phyloP scores from a whole-genome alignment of 2,329 filamentous ascomycete genomes.

The Talaromyces sp. region DNA sequence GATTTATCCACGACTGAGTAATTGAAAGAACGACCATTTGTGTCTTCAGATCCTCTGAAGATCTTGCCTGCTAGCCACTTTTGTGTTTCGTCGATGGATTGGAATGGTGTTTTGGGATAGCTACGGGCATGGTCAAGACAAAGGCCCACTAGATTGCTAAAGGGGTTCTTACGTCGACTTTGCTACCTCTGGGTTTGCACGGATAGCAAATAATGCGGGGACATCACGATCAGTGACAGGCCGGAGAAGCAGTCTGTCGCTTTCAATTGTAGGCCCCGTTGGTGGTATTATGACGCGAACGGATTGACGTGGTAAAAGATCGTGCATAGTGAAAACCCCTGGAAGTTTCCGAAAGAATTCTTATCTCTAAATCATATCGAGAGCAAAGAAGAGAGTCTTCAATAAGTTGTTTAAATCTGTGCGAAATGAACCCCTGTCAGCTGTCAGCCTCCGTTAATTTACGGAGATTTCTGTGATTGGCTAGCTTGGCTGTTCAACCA shows the following conservation, averaged over 20 bases:
- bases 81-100: conserved; percentile 25
- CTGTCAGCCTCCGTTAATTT: neutral
- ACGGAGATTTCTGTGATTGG: neutral
- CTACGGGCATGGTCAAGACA: conserved; percentile 12
- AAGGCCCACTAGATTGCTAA: neutral
- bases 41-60: conserved; percentile 21
- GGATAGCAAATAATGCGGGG: conserved; percentile 26
- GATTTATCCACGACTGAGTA: conserved; percentile 26
- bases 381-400: too few relatives aligned
- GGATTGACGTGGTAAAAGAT: conserved; percentile 13
- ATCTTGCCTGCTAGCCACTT: conserved; percentile 28
- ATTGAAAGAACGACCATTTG: conserved; percentile 25
- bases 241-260: conserved; percentile 24
- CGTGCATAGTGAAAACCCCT: too few relatives aligned
- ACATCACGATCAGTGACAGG: conserved; percentile 24
- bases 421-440: neutral
- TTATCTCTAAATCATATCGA: too few relatives aligned
- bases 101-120: conserved; percentile 24
- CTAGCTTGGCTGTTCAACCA: neutral
- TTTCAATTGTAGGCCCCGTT: conserved; percentile 16
- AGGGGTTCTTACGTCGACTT: conserved; percentile 21
- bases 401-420: too few relatives aligned
- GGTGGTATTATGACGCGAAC: conserved; percentile 16
- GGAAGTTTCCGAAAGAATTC: too few relatives aligned
- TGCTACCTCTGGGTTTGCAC: conserved; percentile 28